These are phyloP conservation scores for Sporisorium reilianum DNA, from an alignment of 1,284 basidiomycete genomes.

Conservation along the genomic window DNA sequence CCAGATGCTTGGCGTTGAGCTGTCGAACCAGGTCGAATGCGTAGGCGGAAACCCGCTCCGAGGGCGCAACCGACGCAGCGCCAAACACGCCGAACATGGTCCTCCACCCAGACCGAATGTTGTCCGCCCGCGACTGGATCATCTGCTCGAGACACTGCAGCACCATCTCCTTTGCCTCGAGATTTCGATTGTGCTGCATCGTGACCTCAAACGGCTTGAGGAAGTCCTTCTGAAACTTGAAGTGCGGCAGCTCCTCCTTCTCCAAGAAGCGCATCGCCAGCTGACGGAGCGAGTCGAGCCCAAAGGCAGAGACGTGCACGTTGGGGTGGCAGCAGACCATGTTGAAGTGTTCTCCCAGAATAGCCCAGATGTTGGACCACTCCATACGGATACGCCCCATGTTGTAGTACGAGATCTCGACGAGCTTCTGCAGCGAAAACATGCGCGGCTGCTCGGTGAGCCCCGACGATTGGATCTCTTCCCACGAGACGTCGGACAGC, in stretches of 20 bases:
- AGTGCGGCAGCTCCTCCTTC: constrained; percentile 97
- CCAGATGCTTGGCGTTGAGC: constrained; percentile 90
- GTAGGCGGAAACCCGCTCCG: constrained; percentile 91
- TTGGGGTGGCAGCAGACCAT: constrained; percentile 99
- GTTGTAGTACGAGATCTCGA: constrained; percentile 99
- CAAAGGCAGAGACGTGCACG: constrained; percentile 95
- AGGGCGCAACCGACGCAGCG: constrained; percentile 91
- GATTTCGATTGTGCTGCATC: constrained; percentile 94
- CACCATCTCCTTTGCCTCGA: constrained; percentile 97
- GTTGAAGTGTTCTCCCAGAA: constrained; percentile 98
- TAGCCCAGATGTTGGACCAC: constrained; percentile 98
- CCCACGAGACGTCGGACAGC: constrained; percentile 97
- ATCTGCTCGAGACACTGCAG: constrained; percentile 98
- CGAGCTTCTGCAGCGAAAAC: constrained; percentile 97
- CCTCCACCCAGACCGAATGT: constrained; percentile 97
- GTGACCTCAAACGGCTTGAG: constrained; percentile 97
- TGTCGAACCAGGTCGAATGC: constrained; percentile 96
- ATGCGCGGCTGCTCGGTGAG: constrained; percentile 87
- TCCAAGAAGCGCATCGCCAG: constrained; percentile 98
- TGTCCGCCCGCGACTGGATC: constrained; percentile 93
- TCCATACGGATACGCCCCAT: constrained; percentile 98
- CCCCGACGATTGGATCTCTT: constrained; percentile 97
- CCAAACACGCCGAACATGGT: constrained; percentile 99
- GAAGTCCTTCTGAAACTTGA: constrained; percentile 99
- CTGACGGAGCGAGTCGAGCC: constrained; percentile 96